phyloP scores from a whole-genome alignment of 495 filamentous ascomycete species.

The Alectoria sarmentosa region DNA sequence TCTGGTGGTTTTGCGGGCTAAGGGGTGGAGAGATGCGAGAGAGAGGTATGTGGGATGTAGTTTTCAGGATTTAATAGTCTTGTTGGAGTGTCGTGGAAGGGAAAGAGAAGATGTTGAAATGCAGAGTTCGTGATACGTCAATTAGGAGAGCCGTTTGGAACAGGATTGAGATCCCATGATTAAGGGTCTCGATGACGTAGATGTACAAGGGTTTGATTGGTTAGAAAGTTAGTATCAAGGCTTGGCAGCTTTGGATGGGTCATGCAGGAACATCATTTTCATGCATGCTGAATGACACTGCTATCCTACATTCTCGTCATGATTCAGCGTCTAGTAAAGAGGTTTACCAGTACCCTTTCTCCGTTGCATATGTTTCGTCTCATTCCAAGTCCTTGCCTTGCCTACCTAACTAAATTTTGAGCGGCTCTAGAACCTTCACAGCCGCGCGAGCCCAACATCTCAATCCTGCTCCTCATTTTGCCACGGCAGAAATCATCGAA shows the following conservation, averaged over 20 bases:
- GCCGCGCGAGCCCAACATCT: too few relatives aligned
- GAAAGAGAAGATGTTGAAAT: neutral
- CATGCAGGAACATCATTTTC: neutral
- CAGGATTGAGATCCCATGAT: slow-evolving; percentile 15
- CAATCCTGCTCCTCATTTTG: too few relatives aligned
- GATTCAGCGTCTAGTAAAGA: too few relatives aligned
- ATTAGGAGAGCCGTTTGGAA: neutral
- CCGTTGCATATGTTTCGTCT: too few relatives aligned
- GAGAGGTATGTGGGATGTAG: neutral
- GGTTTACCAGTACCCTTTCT: too few relatives aligned
- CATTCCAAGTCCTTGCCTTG: too few relatives aligned
- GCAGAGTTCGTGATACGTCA: neutral
- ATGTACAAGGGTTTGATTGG: slow-evolving; percentile 10
- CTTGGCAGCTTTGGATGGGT: neutral
- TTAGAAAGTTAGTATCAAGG: neutral
- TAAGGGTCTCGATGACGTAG: slow-evolving; percentile 7
- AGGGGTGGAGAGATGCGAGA: neutral
- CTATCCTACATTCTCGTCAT: neutral
- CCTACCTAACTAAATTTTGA: too few relatives aligned
- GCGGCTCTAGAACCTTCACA: too few relatives aligned
- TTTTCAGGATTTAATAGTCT: neutral
- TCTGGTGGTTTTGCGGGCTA: neutral
- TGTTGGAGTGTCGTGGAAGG: neutral
- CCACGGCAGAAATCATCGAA: too few relatives aligned
- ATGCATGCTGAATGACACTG: too few relatives aligned